phyloP scores from a whole-genome alignment of 257 asterid species.

The Solanum virginianum region DNA sequence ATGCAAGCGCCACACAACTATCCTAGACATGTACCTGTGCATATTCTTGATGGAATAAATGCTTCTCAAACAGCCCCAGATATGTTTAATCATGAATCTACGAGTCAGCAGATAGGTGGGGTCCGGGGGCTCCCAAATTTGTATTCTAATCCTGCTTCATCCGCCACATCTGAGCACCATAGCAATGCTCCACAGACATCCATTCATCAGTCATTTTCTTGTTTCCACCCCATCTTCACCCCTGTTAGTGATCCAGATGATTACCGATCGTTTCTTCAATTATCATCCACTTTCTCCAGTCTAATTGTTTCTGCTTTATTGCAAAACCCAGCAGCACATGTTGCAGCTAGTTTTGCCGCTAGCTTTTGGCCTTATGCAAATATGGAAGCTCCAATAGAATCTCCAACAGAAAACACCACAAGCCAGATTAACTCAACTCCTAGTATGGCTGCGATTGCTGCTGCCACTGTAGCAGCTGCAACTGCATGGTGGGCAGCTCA shows the following conservation, averaged over 20 bases:
- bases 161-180: conserved; percentile 38
- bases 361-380: conserved; percentile 56
- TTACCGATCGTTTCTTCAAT: conserved; percentile 45
- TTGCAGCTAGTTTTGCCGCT: conserved; percentile 88
- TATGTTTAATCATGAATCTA: conserved; percentile 21
- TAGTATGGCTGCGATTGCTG: conserved; percentile 68
- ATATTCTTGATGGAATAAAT: conserved; percentile 67
- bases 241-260: conserved; percentile 56
- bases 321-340: conserved; percentile 87
- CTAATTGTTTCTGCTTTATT: conserved; percentile 62
- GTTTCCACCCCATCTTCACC: conserved; percentile 50
- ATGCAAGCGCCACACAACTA: conserved; percentile 38
- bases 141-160: conserved; percentile 33
- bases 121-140: conserved; percentile 27
- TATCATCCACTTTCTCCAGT: conserved; percentile 62
- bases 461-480: conserved; percentile 97
- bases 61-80: conserved; percentile 23
- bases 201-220: conserved; percentile 41
- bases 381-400: conserved; percentile 29
- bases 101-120: conserved; percentile 30
- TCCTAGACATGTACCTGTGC: conserved; percentile 78
- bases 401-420: conserved; percentile 16
- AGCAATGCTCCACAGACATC: conserved; percentile 40
- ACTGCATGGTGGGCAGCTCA: conserved; percentile 98
- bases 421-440: conserved; percentile 41